Conservation (phyloP, 495 filamentous ascomycete genomes). For the Trichoderma gamsii region DNA sequence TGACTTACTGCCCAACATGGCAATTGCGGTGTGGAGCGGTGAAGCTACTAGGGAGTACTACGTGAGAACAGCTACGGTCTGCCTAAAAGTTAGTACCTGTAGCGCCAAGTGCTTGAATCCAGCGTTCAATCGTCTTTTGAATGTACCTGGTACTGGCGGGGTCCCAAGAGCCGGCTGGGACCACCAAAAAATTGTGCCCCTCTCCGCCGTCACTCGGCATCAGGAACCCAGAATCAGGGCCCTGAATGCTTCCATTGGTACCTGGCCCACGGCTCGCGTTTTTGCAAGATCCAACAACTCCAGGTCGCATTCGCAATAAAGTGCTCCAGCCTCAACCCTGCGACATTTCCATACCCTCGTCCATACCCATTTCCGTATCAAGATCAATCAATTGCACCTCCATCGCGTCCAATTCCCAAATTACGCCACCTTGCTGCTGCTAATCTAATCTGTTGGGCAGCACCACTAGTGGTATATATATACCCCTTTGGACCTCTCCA, state of each 20-base stretch:
- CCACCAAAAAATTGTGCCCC: background rate
- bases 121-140: background rate
- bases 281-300: background rate
- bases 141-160: background rate
- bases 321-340: background rate
- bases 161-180: background rate
- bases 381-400: background rate
- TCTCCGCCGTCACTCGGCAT: constrained; percentile 12
- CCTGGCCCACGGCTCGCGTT: background rate
- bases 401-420: background rate
- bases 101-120: background rate
- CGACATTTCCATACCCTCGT: background rate
- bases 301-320: background rate
- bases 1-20: background rate
- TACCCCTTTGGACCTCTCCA: constrained; percentile 13
- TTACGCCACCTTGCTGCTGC: constrained; percentile 17
- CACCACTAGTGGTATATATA: constrained; percentile 19
- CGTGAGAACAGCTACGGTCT: background rate
- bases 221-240: background rate
- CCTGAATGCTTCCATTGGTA: background rate
- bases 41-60: too few species aligned
- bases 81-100: background rate
- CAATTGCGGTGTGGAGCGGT: background rate
- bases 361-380: too few species aligned
- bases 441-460: constrained; percentile 16